phyloP scores from a whole-genome alignment of 208 protist species.

The Leptomonas pyrrhocoris region DNA sequence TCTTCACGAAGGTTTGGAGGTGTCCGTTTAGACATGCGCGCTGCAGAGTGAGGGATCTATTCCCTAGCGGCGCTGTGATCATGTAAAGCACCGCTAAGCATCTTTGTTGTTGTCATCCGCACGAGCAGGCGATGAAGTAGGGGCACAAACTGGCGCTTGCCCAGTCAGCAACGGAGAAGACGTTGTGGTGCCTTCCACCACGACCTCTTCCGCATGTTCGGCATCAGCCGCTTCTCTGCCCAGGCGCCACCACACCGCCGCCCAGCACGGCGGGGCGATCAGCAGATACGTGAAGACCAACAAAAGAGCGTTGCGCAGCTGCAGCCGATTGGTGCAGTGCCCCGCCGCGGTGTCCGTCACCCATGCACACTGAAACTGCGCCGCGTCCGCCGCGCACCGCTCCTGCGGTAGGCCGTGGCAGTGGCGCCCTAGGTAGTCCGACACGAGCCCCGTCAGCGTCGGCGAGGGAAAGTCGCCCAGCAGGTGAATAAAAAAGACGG shows the following conservation, averaged over 20 bases:
- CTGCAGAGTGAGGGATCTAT: not conserved
- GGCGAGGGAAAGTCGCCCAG: slow-evolving; percentile 91
- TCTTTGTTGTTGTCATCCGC: not conserved
- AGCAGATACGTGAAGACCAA: slow-evolving; percentile 61
- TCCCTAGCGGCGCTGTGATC: not conserved
- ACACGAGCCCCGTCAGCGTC: slow-evolving; percentile 68
- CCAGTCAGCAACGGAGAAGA: not conserved
- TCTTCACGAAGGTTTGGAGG: too few species aligned
- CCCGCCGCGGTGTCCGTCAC: slow-evolving; percentile 26
- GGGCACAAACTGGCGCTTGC: not conserved
- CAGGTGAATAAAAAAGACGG: slow-evolving; percentile 87
- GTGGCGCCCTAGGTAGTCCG: slow-evolving; percentile 54
- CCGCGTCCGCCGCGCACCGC: not conserved
- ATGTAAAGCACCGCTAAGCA: not conserved
- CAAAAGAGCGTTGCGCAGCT: slow-evolving; percentile 75
- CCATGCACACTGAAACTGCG: slow-evolving; percentile 52
- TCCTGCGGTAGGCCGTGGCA: slow-evolving; percentile 30
- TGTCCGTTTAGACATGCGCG: too few species aligned
- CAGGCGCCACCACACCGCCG: slow-evolving; percentile 47
- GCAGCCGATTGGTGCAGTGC: slow-evolving; percentile 50
- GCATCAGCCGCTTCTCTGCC: not conserved
- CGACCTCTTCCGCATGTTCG: not conserved
- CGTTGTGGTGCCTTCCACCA: not conserved
- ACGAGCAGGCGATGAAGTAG: not conserved
- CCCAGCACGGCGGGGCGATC: slow-evolving; percentile 63